These are phyloP conservation scores for Protomyces lactucae-debilis DNA, from an alignment of 1,139 yeast genomes.

Conservation along the genomic window DNA sequence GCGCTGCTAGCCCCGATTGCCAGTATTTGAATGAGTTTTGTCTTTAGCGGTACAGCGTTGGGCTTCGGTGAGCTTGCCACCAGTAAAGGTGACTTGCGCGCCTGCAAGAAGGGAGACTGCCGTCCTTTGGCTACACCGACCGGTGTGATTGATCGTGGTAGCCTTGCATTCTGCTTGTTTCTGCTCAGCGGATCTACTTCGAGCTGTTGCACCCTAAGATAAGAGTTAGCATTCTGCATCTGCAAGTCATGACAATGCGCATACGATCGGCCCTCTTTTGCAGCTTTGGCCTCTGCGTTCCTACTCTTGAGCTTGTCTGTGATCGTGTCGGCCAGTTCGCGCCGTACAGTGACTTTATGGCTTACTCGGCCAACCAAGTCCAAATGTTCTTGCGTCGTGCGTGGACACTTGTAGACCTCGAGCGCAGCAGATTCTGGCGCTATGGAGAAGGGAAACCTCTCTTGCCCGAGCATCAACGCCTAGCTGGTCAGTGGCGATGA, in stretches of 20 bases:
- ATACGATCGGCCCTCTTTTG: conserved; percentile 24
- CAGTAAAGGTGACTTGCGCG: conserved; percentile 22
- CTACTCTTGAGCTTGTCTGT: conserved; percentile 24
- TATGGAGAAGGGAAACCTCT: conserved; percentile 1
- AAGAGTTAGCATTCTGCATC: not conserved
- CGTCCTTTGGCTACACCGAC: not conserved
- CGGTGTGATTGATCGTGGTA: not conserved
- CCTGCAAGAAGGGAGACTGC: conserved; percentile 15
- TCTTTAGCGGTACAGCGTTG: not conserved
- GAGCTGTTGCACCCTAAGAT: conserved; percentile 4
- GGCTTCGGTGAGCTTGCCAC: conserved; percentile 13
- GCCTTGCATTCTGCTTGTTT: not conserved
- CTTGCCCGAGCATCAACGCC: conserved; percentile 3
- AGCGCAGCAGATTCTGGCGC: conserved; percentile 6
- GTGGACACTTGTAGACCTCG: conserved; percentile 3
- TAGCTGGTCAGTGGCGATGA: conserved; percentile 1
- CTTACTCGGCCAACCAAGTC: conserved; percentile 15
- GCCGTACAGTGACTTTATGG: conserved; percentile 20
- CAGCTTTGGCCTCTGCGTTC: conserved; percentile 25
- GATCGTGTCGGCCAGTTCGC: conserved; percentile 14
- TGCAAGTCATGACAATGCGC: not conserved
- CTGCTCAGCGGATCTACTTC: not conserved
- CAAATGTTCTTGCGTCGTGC: not conserved
- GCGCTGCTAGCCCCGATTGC: conserved; percentile 14
- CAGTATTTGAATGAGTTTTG: conserved; percentile 14